Conservation (phyloP, 2,329 filamentous ascomycete genomes). For the Trichoderma harzianum region DNA sequence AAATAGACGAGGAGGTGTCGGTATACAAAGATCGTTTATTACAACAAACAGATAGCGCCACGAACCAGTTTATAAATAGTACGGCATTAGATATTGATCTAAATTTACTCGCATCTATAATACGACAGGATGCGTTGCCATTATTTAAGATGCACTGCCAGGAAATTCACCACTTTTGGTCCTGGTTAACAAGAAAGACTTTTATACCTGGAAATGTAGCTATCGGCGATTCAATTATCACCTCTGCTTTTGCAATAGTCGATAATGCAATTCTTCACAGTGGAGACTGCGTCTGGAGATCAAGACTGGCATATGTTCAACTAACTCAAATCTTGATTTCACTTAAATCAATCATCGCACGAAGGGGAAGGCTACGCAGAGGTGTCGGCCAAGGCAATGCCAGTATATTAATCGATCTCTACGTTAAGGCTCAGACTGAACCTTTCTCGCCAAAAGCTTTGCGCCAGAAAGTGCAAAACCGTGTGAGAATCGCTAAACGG, state of each 20-base stretch:
- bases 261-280: neutral
- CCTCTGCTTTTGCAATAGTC: neutral
- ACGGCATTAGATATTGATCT: conserved; percentile 2
- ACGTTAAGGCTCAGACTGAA: conserved; percentile 1
- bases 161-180: conserved; percentile 13
- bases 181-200: conserved; percentile 6
- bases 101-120: neutral
- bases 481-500: neutral
- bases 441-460: conserved; percentile 1
- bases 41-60: neutral
- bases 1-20: neutral
- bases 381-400: conserved; percentile 3
- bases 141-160: neutral
- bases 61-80: neutral
- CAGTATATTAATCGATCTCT: conserved; percentile 6
- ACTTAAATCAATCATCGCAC: neutral
- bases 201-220: neutral
- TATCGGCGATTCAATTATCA: neutral
- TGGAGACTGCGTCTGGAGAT: neutral
- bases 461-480: neutral
- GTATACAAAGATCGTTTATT: neutral
- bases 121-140: neutral
- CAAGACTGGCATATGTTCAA: neutral
- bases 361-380: conserved; percentile 1
- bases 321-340: neutral